Evolutionary conservation across 129 eudicot species (phyloP).

Genomic region (Mikania micrantha): DNA sequence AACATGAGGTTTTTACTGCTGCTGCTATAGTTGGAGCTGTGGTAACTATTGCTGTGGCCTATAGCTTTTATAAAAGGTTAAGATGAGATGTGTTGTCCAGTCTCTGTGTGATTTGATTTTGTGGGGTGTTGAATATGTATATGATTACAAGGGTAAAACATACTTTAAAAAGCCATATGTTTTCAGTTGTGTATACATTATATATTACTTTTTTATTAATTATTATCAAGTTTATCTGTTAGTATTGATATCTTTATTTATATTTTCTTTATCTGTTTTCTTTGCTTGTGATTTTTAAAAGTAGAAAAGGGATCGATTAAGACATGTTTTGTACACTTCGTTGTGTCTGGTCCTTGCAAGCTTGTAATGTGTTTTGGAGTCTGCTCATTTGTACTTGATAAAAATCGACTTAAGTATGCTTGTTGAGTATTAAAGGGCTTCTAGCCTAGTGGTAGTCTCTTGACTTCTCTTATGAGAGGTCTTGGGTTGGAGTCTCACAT

Average conservation of each 20-base stretch:
- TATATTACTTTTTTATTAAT: neutral
- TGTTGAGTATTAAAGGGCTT: too few relatives aligned
- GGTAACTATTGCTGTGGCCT: slow-evolving; percentile 59
- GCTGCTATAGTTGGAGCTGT: slow-evolving; percentile 71
- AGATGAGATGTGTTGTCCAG: slow-evolving; percentile 26
- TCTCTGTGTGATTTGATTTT: slow-evolving; percentile 1
- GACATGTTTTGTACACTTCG: too few relatives aligned
- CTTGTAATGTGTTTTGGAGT: too few relatives aligned
- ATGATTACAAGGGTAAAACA: slow-evolving; percentile 8
- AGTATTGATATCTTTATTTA: neutral
- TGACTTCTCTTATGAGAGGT: too few relatives aligned
- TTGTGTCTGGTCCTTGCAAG: too few relatives aligned
- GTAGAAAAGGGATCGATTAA: neutral
- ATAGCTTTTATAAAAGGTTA: slow-evolving; percentile 53
- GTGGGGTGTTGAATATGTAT: slow-evolving; percentile 2
- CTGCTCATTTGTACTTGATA: too few relatives aligned
- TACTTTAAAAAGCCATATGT: neutral
- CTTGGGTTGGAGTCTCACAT: too few relatives aligned
- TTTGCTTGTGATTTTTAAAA: neutral
- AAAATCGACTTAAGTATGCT: too few relatives aligned
- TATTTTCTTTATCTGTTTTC: neutral
- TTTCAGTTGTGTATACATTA: slow-evolving; percentile 6
- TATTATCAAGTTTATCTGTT: neutral
- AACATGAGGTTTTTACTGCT: slow-evolving; percentile 48
- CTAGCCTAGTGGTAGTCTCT: too few relatives aligned